Base-by-base conservation (phyloP, 441 rosid species). In the Populus hybrid region DNA sequence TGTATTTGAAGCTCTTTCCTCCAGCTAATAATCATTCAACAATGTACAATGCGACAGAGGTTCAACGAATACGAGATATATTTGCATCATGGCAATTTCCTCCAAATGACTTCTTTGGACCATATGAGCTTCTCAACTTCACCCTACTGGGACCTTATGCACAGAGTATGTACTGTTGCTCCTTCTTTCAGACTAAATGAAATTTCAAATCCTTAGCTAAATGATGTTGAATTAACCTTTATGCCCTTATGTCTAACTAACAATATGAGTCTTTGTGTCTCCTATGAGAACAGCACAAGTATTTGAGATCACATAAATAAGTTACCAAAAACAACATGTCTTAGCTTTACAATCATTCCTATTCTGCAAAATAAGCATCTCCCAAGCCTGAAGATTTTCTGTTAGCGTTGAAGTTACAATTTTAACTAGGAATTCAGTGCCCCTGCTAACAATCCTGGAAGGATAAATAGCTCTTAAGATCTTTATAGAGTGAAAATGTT, bases 81-180 rank as follows among this genome's bases (percentile, higher is more conserved):
- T 93, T 83, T 75, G 78, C 89, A 28, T 81, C 97, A 24, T 95
- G 99, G 99, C 38, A 2, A 0, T 92, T 95, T 84, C 85, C 73
- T 78, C 71, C 81, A 63, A 80, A 67, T 71, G 90, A 92, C 85
- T 78, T 90, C 9, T 91, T 86, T 81, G 98, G 99, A 83, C 98
- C 99, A 6, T 95, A 92, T 79, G 99, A 93, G 83, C 90, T 95
- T 80, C 98, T 95, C 81, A 88, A 90, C 86, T 91, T 95, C 88
- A 95, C 95, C 72, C 91, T 93, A 69, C 82, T 75, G 74, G 99
- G 98, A 76, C 97, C 97, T 81, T 95, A 95, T 82, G 78, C 88
- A 72, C 74, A 81, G 75, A 42, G 99, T 95, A 88, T 38, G 91
- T 83, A 26, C 79, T 30, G 40, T 76, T 71, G 24, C 75, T 66